phyloP scores from a whole-genome alignment of 768 basidiomycete genomes.

The Naematelia encephala region DNA sequence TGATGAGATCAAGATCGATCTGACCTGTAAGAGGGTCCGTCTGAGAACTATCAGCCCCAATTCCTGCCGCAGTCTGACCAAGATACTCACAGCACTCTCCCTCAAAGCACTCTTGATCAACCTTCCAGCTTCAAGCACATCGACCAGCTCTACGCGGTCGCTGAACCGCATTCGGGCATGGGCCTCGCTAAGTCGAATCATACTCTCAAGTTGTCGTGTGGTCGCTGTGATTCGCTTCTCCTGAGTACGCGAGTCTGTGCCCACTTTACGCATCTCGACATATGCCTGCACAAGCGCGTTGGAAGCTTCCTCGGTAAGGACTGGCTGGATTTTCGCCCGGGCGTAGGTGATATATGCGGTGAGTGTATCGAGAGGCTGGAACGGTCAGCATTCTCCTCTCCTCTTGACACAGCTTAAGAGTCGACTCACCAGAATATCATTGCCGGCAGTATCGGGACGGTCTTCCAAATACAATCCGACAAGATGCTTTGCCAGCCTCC shows the following conservation, averaged over 20 bases:
- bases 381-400: neutral
- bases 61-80: neutral
- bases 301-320: conserved; percentile 78
- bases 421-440: conserved; percentile 70
- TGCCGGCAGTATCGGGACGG: conserved; percentile 61
- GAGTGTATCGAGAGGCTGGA: conserved; percentile 79
- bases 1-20: conserved; percentile 92
- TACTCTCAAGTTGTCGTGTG: conserved; percentile 91
- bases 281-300: conserved; percentile 81
- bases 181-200: conserved; percentile 93
- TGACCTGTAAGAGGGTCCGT: conserved; percentile 96
- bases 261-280: conserved; percentile 89
- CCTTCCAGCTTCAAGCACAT: conserved; percentile 87
- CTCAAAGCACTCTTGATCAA: conserved; percentile 95
- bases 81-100: conserved; percentile 57
- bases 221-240: conserved; percentile 98
- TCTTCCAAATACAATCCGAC: conserved; percentile 94
- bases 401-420: neutral
- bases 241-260: conserved; percentile 75
- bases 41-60: conserved; percentile 17
- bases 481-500: conserved; percentile 83
- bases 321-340: conserved; percentile 76
- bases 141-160: conserved; percentile 74
- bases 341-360: conserved; percentile 94
- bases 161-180: conserved; percentile 96